Percentiles rank a stretch among this genome's conserved stretches.
phyloP scores from a whole-genome alignment of 2,329 filamentous ascomycete genomes.

The Sarocladium strictum region DNA sequence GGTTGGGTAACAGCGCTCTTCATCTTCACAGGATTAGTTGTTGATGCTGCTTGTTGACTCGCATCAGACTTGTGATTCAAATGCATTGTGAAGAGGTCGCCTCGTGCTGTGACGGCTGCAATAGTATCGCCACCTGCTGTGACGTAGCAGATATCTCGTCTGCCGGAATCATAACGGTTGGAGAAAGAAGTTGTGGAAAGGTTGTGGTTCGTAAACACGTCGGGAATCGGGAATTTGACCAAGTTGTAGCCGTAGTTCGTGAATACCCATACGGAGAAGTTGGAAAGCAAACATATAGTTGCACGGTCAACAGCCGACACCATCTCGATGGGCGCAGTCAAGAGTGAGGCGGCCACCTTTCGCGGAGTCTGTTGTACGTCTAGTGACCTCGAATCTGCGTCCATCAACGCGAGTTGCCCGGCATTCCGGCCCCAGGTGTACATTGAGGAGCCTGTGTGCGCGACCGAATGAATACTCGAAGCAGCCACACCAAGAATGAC shows the following conservation, averaged over 20 bases:
- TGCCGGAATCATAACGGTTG: conserved; percentile 51
- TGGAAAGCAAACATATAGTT: conserved; percentile 78
- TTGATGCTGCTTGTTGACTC: conserved; percentile 60
- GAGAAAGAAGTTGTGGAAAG: conserved; percentile 54
- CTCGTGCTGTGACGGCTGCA: conserved; percentile 75
- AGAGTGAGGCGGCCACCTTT: conserved; percentile 77
- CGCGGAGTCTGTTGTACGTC: conserved; percentile 77
- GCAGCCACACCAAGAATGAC: conserved; percentile 75
- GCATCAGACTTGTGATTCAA: conserved; percentile 64
- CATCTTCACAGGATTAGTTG: conserved; percentile 88
- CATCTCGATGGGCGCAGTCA: conserved; percentile 61
- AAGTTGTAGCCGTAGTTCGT: conserved; percentile 95
- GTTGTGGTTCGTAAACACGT: conserved; percentile 65
- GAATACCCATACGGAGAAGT: conserved; percentile 87
- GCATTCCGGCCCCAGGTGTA: conserved; percentile 96
- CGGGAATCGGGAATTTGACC: conserved; percentile 69
- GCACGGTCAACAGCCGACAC: conserved; percentile 88
- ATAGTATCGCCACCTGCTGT: conserved; percentile 87
- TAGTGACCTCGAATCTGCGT: conserved; percentile 87
- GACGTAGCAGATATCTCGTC: conserved; percentile 67
- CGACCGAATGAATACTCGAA: conserved; percentile 86
- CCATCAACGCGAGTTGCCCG: conserved; percentile 88
- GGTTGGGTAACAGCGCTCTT: conserved; percentile 73
- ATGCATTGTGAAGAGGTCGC: conserved; percentile 82
- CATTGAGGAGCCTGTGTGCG: conserved; percentile 72